Conservation (phyloP, 371 early-diverging fungal species). For the Vairimorpha ceranae region DNA sequence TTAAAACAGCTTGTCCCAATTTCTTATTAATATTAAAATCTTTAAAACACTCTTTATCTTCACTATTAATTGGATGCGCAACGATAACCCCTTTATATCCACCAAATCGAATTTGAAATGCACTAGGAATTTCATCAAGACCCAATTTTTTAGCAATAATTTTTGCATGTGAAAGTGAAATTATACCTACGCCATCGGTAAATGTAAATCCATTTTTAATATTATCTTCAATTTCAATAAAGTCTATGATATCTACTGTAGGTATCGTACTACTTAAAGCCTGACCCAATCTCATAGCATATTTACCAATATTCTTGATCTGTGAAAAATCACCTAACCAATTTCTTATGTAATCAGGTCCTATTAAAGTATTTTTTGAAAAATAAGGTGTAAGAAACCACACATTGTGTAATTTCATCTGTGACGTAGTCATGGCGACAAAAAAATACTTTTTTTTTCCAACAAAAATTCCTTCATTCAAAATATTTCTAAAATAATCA, state of each 20-base stretch:
- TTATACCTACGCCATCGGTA: constrained; percentile 75
- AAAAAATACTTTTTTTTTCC: constrained; percentile 67
- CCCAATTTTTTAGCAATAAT: constrained; percentile 64
- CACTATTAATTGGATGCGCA: constrained; percentile 37
- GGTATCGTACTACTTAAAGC: constrained; percentile 31
- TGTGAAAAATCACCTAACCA: constrained; percentile 71
- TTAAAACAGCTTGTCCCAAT: neutral
- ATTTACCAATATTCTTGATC: constrained; percentile 69
- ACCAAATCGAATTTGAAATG: constrained; percentile 72
- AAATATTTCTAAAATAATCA: constrained; percentile 61
- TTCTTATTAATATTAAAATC: neutral
- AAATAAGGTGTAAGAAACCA: constrained; percentile 67
- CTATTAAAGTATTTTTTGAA: constrained; percentile 20
- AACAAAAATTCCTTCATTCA: constrained; percentile 66
- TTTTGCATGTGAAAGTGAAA: constrained; percentile 65
- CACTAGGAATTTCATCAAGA: constrained; percentile 66
- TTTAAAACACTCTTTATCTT: neutral
- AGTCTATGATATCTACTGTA: constrained; percentile 69
- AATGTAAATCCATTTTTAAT: constrained; percentile 64
- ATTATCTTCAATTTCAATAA: constrained; percentile 27
- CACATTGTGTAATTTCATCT: constrained; percentile 67
- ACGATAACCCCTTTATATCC: constrained; percentile 72
- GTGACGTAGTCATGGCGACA: constrained; percentile 67
- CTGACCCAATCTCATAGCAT: constrained; percentile 49
- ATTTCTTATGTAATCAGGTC: constrained; percentile 65